Evolutionary conservation across 2,329 filamentous ascomycete species (phyloP).

Genomic region (Cladosporium sp.): DNA sequence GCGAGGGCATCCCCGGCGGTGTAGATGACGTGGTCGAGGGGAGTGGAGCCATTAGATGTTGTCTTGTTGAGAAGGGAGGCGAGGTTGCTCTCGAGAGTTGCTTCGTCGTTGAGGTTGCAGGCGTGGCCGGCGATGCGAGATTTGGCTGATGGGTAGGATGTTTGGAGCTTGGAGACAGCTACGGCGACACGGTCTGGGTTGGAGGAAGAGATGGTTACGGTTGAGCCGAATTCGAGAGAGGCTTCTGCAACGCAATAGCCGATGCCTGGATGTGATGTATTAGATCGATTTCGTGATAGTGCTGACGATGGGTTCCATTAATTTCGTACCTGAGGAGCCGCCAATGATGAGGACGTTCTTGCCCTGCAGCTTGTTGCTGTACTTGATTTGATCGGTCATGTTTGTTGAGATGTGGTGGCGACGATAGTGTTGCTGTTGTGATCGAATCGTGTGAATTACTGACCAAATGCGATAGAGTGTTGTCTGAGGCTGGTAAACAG

Average conservation of each 20-base stretch:
- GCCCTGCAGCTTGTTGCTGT: conserved; percentile 45
- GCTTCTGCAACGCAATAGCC: conserved; percentile 59
- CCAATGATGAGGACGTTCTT: conserved; percentile 57
- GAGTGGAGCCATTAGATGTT: conserved; percentile 29
- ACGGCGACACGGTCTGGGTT: conserved; percentile 45
- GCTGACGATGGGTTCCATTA: too few species aligned
- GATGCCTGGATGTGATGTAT: conserved; percentile 45
- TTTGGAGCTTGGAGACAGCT: conserved; percentile 44
- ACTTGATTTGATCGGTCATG: conserved; percentile 42
- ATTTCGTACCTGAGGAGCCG: conserved; percentile 42
- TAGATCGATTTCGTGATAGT: neutral
- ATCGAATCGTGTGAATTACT: too few species aligned
- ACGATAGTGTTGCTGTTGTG: neutral
- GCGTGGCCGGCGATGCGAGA: conserved; percentile 41
- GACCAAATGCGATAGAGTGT: too few species aligned
- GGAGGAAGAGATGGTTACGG: conserved; percentile 59
- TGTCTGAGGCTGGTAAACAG: too few species aligned
- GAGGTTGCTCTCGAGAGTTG: conserved; percentile 47
- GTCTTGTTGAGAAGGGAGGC: conserved; percentile 41
- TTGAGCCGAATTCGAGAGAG: conserved; percentile 51
- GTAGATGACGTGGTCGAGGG: conserved; percentile 54
- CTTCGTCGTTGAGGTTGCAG: conserved; percentile 45
- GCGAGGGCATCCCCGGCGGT: conserved; percentile 51
- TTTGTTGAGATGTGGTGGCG: neutral
- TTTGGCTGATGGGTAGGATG: conserved; percentile 40